phyloP scores from a whole-genome alignment of 2,329 filamentous ascomycete genomes.

The Sporothrix inflata region DNA sequence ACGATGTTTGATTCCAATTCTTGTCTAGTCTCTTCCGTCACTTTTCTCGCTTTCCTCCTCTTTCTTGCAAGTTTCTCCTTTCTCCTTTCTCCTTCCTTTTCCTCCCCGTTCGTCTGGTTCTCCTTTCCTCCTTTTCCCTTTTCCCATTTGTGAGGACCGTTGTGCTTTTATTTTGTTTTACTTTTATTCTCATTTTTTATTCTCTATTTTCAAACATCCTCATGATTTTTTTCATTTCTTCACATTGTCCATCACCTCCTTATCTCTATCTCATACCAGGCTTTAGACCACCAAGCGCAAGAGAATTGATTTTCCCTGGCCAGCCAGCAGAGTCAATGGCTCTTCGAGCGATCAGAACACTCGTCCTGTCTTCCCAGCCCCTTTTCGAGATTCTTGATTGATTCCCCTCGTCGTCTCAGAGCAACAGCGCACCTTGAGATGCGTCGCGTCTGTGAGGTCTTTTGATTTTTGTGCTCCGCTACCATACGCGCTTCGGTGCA shows the following conservation, averaged over 20 bases:
- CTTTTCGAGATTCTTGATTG: background rate
- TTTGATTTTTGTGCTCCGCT: background rate
- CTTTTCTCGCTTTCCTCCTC: no score
- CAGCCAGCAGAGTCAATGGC: background rate
- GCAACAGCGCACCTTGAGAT: background rate
- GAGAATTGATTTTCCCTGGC: background rate
- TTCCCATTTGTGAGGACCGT: no score
- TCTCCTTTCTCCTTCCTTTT: no score
- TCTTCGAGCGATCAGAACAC: no score
- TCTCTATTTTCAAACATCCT: no score
- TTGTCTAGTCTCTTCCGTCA: no score
- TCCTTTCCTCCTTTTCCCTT: no score
- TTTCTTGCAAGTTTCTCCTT: no score
- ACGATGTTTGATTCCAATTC: background rate
- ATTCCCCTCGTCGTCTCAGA: background rate
- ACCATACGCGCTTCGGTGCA: background rate
- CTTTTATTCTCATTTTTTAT: no score
- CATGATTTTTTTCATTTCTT: no score
- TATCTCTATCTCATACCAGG: background rate
- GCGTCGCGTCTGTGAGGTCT: background rate
- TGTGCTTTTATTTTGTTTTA: no score
- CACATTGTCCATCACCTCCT: background rate
- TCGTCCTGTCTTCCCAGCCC: background rate
- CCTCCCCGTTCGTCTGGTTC: no score
- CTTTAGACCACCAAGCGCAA: background rate